Conservation (phyloP, 2,329 filamentous ascomycete species). For the Colletotrichum gloeosporioides region DNA sequence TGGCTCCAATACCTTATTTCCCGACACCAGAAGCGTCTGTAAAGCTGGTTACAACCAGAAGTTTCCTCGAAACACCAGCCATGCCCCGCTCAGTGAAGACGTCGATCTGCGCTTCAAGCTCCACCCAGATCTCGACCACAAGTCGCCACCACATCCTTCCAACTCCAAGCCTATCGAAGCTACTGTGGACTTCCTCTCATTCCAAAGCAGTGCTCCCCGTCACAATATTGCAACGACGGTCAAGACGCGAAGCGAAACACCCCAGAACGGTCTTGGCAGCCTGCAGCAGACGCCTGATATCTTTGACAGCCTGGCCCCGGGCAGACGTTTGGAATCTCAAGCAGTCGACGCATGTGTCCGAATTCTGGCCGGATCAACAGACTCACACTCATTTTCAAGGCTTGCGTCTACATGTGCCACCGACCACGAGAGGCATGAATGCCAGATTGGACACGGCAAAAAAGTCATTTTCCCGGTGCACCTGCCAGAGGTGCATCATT, state of each 20-base stretch:
- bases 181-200: background rate
- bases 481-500: background rate
- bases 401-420: background rate
- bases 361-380: background rate
- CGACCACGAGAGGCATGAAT: background rate
- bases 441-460: background rate
- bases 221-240: background rate
- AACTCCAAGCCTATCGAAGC: background rate
- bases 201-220: background rate
- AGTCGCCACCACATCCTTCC: background rate
- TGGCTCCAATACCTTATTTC: background rate
- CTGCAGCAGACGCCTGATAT: background rate
- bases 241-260: background rate
- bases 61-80: background rate
- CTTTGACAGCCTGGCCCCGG: background rate
- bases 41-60: background rate
- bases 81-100: background rate
- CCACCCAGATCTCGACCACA: background rate
- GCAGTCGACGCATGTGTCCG: background rate
- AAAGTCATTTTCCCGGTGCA: background rate
- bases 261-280: background rate
- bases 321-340: background rate
- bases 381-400: background rate
- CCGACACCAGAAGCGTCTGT: background rate
- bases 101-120: background rate